Evolutionary conservation across 2,329 filamentous ascomycete species (phyloP).

Genomic region (Aotearoamyces nothofagi): DNA sequence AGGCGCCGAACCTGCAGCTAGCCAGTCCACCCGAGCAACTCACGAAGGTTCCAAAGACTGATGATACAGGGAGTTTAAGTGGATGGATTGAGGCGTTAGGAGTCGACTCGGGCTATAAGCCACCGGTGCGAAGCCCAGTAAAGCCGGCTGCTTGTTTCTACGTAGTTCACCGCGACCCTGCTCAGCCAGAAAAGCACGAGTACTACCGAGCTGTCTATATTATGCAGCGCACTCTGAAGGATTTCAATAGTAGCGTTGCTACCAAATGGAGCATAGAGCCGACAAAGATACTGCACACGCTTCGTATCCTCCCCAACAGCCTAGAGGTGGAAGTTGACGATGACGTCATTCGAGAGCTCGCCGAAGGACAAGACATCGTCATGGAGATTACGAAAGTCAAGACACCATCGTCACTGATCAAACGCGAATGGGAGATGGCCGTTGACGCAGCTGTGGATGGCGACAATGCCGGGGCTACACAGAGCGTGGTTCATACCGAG

Average conservation of each 20-base stretch:
- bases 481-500: constrained; percentile 11
- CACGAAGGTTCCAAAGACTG: constrained; percentile 40
- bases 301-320: constrained; percentile 60
- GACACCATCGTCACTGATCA: constrained; percentile 22
- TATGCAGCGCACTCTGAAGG: constrained; percentile 56
- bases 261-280: constrained; percentile 71
- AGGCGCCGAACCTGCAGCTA: constrained; percentile 24
- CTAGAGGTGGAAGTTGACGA: constrained; percentile 81
- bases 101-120: constrained; percentile 73
- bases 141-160: constrained; percentile 85
- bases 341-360: constrained; percentile 68
- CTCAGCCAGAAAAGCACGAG: constrained; percentile 29
- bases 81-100: constrained; percentile 86
- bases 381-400: constrained; percentile 37
- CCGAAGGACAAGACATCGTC: constrained; percentile 86
- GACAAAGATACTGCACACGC: constrained; percentile 50
- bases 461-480: constrained; percentile 10
- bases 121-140: constrained; percentile 54
- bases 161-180: constrained; percentile 40
- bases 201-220: constrained; percentile 81
- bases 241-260: constrained; percentile 59
- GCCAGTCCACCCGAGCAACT: constrained; percentile 31
- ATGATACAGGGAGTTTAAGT: constrained; percentile 49
- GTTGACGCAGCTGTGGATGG: constrained; percentile 26
- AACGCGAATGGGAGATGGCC: constrained; percentile 48